These are phyloP conservation scores for Glomus cerebriforme DNA, from an alignment of 192 early-diverging fungal genomes.

Conservation along the genomic window DNA sequence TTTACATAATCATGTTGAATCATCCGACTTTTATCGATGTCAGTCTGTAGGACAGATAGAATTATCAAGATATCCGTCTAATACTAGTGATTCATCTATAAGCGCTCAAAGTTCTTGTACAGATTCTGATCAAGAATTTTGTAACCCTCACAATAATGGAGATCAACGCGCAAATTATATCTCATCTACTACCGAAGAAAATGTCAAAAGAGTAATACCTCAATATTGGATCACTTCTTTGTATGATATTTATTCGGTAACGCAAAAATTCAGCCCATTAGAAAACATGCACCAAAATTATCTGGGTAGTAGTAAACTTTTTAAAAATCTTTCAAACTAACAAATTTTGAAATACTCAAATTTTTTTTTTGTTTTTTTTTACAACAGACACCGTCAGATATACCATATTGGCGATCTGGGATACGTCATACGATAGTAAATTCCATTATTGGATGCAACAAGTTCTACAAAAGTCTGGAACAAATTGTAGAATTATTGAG, in stretches of 20 bases:
- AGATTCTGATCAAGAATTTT: background rate
- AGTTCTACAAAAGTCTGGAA: background rate
- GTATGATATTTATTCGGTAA: background rate
- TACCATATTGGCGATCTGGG: background rate
- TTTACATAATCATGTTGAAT: too few relatives aligned
- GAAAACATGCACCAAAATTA: background rate
- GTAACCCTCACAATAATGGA: background rate
- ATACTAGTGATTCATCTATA: background rate
- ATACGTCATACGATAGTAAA: background rate
- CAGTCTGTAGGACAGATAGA: background rate
- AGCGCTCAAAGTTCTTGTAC: background rate
- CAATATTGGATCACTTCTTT: background rate
- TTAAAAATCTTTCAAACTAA: background rate
- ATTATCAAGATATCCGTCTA: background rate
- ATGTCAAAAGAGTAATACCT: background rate
- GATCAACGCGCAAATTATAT: background rate
- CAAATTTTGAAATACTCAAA: background rate
- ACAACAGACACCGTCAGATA: background rate
- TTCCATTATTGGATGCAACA: background rate
- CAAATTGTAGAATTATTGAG: background rate
- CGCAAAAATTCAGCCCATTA: background rate
- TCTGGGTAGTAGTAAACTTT: background rate
- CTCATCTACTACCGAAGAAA: background rate
- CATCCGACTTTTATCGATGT: too few relatives aligned
- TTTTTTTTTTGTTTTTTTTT: background rate